These are phyloP conservation scores for Rhizodiscina lignyota DNA, from an alignment of 495 filamentous ascomycete species.

Conservation along the genomic window DNA sequence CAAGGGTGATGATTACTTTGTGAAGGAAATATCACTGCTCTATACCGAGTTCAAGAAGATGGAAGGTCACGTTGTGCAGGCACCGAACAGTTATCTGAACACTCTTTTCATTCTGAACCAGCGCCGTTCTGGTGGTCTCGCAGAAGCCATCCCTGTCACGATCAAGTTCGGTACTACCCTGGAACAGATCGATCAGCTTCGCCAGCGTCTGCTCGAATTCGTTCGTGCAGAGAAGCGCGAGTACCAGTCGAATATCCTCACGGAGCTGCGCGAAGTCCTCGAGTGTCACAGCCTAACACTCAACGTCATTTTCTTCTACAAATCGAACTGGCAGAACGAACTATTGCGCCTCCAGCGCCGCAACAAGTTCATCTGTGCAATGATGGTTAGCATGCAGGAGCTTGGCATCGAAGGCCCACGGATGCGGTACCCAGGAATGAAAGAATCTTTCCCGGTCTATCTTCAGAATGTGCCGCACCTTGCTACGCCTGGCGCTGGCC, in stretches of 20 bases:
- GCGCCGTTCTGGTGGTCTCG: constrained; percentile 71
- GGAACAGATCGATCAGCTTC: constrained; percentile 72
- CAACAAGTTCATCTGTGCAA: constrained; percentile 87
- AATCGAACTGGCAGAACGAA: constrained; percentile 89
- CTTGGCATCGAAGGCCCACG: constrained; percentile 79
- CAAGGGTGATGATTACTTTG: constrained; percentile 83
- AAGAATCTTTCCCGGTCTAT: constrained; percentile 42
- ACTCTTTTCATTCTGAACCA: constrained; percentile 90
- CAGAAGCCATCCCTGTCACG: constrained; percentile 69
- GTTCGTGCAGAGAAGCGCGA: constrained; percentile 78
- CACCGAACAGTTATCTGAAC: constrained; percentile 87
- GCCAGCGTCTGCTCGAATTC: constrained; percentile 69
- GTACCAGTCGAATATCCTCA: constrained; percentile 79
- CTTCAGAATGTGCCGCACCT: constrained; percentile 29
- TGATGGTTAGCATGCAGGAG: constrained; percentile 76
- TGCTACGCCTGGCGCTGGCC: constrained; percentile 22
- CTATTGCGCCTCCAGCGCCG: constrained; percentile 72
- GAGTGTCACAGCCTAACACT: constrained; percentile 61
- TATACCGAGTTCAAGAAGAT: constrained; percentile 98
- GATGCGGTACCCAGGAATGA: constrained; percentile 53
- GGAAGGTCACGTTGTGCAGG: constrained; percentile 90
- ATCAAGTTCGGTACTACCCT: constrained; percentile 83
- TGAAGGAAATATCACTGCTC: constrained; percentile 85
- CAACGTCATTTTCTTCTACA: constrained; percentile 97
- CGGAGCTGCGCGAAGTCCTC: constrained; percentile 56